Conservation (phyloP, 2,329 filamentous ascomycete genomes). For the Penicillium sp. region DNA sequence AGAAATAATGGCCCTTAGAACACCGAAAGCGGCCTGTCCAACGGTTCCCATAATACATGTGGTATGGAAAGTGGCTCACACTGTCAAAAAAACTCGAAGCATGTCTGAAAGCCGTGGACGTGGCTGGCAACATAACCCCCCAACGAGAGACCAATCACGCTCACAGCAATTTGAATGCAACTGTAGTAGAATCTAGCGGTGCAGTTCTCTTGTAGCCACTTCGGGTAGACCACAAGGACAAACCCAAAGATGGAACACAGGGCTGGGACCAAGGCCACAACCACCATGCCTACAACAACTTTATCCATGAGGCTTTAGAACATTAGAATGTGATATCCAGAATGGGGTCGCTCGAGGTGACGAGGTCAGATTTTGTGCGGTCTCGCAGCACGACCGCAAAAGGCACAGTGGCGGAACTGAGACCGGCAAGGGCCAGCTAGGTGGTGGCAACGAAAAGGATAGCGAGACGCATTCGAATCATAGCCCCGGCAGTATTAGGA, state of each 20-base stretch:
- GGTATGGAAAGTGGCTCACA: conserved; percentile 2
- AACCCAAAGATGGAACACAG: conserved; percentile 6
- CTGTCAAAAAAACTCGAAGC: conserved; percentile 5
- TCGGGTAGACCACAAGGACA: not conserved
- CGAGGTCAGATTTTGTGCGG: not conserved
- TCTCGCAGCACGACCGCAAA: not conserved
- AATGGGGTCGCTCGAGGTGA: not conserved
- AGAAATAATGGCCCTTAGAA: conserved; percentile 2
- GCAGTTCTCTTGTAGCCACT: conserved; percentile 1
- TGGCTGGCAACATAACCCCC: conserved; percentile 3
- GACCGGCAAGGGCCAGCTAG: not conserved
- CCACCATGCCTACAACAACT: conserved; percentile 1
- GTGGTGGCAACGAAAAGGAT: conserved; percentile 3
- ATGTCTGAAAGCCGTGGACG: conserved; percentile 5
- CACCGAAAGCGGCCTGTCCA: conserved; percentile 4
- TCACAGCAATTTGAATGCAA: not conserved
- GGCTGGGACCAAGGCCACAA: not conserved
- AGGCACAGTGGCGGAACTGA: not conserved
- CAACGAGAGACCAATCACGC: conserved; percentile 1
- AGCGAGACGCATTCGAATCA: conserved; percentile 2
- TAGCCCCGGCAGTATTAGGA: not conserved
- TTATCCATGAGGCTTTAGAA: conserved; percentile 7
- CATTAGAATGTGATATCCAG: conserved; percentile 4
- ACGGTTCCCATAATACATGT: conserved; percentile 11
- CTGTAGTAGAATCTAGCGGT: conserved; percentile 1